Base-by-base conservation (phyloP, 352 stramenopile genomes). In the Globisporangium radiosum region DNA sequence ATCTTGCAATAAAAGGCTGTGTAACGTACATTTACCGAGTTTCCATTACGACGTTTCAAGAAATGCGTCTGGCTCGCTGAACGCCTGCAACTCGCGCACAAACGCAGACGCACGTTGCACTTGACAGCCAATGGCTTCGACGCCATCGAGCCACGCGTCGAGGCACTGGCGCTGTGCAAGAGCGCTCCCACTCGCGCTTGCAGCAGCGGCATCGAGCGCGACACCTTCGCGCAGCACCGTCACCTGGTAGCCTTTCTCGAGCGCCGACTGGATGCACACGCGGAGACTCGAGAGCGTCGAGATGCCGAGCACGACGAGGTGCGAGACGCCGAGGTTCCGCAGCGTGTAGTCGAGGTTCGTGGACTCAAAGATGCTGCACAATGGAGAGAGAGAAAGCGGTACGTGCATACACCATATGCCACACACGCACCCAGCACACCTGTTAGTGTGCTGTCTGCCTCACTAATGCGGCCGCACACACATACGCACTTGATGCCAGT, bases 271-370 rank as follows among this genome's bases (percentile, higher is more conserved):
- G 8, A 94, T 79, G 33, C 84, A 88, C 33, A 76, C 70, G 54
- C 91, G 78, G 36, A 97, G 72, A 67, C 87, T 95, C 7, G 82
- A 72, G 43, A 96, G 68, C 11, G 86, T 88, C 7, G 92, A 83
- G 54, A 96, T 84, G 15, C 90, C 90, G 49, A 79, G 65, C 38
- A 97, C 63, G 6, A 97, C 85, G 44, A 97, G 53, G 57, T 96
- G 89, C 47, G 85, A 81, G 49, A 96, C 67, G 51, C 76, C 76
- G 25, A 97, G 73, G 70, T 95, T 97, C 4, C 82, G 75, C 10
- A 97, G 54, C n/a, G 95, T 59, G 58, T 93, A 96, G 73, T 96
- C 84, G 0, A 96, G 55, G 67, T 97, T 97, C 3, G 90, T 97
- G 7, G 83, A 76, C 40, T 82, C 69, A 62, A 97, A 97, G 0